A percentile compares a stretch with the other conserved stretches of the same genome.
Evolutionary conservation across 352 stramenopile species (phyloP).

Genomic region (Pythium myriotylum): DNA sequence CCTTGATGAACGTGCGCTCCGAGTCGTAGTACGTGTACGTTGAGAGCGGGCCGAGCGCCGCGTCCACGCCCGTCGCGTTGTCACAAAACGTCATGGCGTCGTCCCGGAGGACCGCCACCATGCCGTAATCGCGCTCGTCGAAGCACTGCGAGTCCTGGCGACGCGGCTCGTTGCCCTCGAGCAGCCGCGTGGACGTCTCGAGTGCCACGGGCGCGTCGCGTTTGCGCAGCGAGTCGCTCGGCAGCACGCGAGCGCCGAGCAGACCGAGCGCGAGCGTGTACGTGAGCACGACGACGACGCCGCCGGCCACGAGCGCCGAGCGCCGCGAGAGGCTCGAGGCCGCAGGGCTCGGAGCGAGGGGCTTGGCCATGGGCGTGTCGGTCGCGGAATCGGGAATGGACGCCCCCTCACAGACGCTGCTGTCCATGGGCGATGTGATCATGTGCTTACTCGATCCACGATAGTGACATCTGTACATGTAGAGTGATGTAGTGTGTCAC

Average conservation of each 20-base stretch:
- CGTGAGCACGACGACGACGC: neutral
- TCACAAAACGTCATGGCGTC: conserved; percentile 1
- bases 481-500: too few species aligned
- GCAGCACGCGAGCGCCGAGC: neutral
- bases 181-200: neutral
- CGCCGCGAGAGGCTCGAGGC: neutral
- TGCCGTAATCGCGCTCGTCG: conserved; percentile 13
- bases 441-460: too few species aligned
- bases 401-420: too few species aligned
- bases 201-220: neutral
- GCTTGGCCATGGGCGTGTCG: too few species aligned
- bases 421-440: too few species aligned
- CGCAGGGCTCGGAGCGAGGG: too few species aligned
- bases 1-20: conserved; percentile 23
- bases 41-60: conserved; percentile 3
- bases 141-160: neutral
- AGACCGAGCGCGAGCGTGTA: neutral
- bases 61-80: conserved; percentile 18
- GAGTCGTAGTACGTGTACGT: conserved; percentile 16
- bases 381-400: too few species aligned
- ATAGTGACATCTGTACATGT: too few species aligned
- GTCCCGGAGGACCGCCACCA: conserved; percentile 1
- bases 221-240: neutral
- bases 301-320: neutral
- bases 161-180: neutral